phyloP scores from a whole-genome alignment of 352 stramenopile genomes.

The Plasmopara halstedii region DNA sequence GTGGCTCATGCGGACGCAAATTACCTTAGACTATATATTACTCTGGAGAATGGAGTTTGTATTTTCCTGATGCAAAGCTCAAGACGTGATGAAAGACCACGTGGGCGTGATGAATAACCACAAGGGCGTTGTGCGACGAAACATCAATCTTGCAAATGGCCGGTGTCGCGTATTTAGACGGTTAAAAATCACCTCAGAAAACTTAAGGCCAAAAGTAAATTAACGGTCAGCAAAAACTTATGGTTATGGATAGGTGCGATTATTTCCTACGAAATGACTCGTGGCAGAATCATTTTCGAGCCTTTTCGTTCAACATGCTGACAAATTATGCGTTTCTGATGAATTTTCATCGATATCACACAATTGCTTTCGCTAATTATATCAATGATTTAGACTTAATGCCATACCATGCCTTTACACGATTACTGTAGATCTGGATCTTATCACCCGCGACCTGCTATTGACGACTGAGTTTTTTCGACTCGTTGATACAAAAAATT shows the following conservation, averaged over 20 bases:
- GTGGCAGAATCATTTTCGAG: slow-evolving; percentile 50
- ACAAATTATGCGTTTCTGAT: slow-evolving; percentile 68
- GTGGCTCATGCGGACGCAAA: slow-evolving; percentile 66
- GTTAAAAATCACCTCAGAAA: slow-evolving; percentile 48
- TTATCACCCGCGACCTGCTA: too few species aligned
- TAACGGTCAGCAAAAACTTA: slow-evolving; percentile 46
- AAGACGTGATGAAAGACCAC: slow-evolving; percentile 52
- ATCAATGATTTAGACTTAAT: too few species aligned
- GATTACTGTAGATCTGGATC: too few species aligned
- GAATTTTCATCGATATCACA: too few species aligned
- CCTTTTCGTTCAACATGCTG: slow-evolving; percentile 56
- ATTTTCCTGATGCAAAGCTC: slow-evolving; percentile 56
- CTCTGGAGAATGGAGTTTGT: slow-evolving; percentile 51
- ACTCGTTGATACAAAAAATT: slow-evolving; percentile 68
- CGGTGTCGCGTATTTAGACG: slow-evolving; percentile 40
- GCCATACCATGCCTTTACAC: too few species aligned
- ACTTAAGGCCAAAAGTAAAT: slow-evolving; percentile 40
- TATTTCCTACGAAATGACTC: slow-evolving; percentile 43
- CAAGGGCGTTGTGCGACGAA: too few species aligned
- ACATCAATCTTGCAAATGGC: slow-evolving; percentile 31
- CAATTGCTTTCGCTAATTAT: too few species aligned
- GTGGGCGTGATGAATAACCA: slow-evolving; percentile 44
- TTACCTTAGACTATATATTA: slow-evolving; percentile 73
- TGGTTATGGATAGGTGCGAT: slow-evolving; percentile 71
- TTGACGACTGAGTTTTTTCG: slow-evolving; percentile 68